Base-by-base conservation (phyloP, 1,139 yeast species). In the Kodamaea ohmeri region DNA sequence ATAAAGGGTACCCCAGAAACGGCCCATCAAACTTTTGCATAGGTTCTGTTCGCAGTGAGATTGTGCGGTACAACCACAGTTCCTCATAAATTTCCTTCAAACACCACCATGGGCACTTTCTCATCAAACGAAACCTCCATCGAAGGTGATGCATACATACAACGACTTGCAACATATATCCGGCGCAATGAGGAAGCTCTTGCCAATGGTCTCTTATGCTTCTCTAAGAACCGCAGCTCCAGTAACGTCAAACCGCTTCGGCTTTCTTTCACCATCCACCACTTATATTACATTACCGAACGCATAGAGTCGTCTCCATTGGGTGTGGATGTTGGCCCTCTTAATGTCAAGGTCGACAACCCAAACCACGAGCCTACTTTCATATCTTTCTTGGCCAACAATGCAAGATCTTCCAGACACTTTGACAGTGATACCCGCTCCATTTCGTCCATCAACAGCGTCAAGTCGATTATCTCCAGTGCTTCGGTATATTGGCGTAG, bases 321-420 rank as follows among this genome's bases (percentile, higher is more conserved):
- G 19, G 72, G 72, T 1, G 74, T 71, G 11, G 76, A 71, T 25
- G 78, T 80, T n/a, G 87, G 87, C 0, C 84, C 86, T 1, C 62
- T 80, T 52, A 76, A 76, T 50, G 64, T 80, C 38, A 66, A 83
- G 45, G 58, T 80, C 24, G 84, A 80, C 48, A 76, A 67, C 44
- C 78, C 80, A 3, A 76, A 73, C 51, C 75, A 69, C 43, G 80
- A 76, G 40, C 81, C 80, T 2, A 74, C 80, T 44, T 78, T 64
- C 51, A 71, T 66, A 19, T 67, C 70, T 49, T 75, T 66, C 58
- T 73, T 67, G 73, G 80, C 71, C 44, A 68, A 62, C 50, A 69
- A 67, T 44, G 76, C 76, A 18, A 53, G 71, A 26, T 57, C 64
- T 25, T 66, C 72, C 16, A 61, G 66, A 27, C 67, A 68, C 44